Evolutionary conservation across 2,329 filamentous ascomycete species (phyloP).

Genomic region (Myrmaecium sp.): DNA sequence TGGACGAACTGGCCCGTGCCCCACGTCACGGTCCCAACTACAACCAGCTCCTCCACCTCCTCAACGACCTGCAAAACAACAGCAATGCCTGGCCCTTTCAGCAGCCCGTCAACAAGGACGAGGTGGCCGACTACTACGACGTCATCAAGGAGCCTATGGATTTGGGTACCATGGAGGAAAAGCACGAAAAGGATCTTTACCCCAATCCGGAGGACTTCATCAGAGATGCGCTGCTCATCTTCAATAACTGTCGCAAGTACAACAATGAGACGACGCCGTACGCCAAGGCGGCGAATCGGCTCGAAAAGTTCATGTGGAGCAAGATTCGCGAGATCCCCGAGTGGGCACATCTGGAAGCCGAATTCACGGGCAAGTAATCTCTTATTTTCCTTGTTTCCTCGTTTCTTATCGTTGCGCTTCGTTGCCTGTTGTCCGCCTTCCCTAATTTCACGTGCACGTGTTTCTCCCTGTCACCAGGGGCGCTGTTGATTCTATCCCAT

Average conservation of each 20-base stretch:
- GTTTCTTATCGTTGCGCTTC: no score
- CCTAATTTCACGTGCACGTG: no score
- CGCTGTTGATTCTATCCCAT: no score
- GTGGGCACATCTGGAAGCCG: constrained; percentile 39
- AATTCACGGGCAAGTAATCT: no score
- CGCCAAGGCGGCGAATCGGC: constrained; percentile 82
- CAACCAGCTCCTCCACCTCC: constrained; percentile 77
- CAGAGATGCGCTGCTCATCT: constrained; percentile 73
- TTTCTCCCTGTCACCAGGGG: no score
- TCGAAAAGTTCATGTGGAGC: constrained; percentile 91
- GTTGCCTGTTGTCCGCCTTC: no score
- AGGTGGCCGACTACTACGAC: constrained; percentile 97
- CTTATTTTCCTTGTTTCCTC: no score
- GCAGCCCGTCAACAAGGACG: constrained; percentile 82
- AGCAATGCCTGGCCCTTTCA: constrained; percentile 88
- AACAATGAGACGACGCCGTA: constrained; percentile 94
- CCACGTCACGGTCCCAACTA: constrained; percentile 94
- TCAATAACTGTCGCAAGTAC: constrained; percentile 88
- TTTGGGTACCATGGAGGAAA: constrained; percentile 83
- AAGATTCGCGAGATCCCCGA: constrained; percentile 84
- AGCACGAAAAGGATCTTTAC: constrained; percentile 88
- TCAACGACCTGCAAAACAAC: constrained; percentile 93
- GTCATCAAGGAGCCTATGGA: constrained; percentile 99
- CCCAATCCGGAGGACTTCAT: constrained; percentile 83
- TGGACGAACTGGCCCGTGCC: constrained; percentile 91